Base-by-base conservation (phyloP, 805 yeast species). In the Pichia gijzeniarum region DNA sequence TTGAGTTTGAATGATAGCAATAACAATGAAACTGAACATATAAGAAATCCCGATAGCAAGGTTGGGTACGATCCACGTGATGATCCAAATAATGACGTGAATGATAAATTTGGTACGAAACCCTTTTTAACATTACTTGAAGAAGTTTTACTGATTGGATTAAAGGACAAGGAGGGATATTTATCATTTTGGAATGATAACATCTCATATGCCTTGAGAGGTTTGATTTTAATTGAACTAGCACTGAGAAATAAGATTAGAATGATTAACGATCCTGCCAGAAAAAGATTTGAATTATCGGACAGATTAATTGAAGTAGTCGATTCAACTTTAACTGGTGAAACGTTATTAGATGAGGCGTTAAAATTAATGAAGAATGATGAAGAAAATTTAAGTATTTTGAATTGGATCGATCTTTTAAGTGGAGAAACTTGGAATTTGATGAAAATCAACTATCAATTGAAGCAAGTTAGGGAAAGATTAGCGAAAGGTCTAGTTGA, bases 401-500 rank as follows among this genome's bases (percentile, higher is more conserved):
- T 85, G 35, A 81, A 81, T 53, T 93, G 99, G 99, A 87, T 93
- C 54, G 98, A 93, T 63, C 74, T 91, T 48, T 74, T 93, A 51
- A 79, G 89, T 50, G 99, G 95, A 38, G 99, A 93, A 64, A 93
- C 99, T 5, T 93, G 99, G 99, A 93, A 91, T 65, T 69, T 93
- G 55, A 76, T 90, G 78, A 93, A 93, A 63, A 89, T 91, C 56
- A 85, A 83, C 59, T 93, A 91, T 69, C 99, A 93, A 68, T 76
- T 93, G 63, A 93, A 93, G 61, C 99, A 93, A 69, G 99, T 93
- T 5, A 80, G 99, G 61, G 99, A 93, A 67, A 76, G 99, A 56
- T 73, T 93, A 52, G 95, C 96, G 45, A 93, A 93, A 67, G 99
- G 99, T 0, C 73, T 93, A 43, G 99, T 95, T 33, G 99, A 93